A percentile compares a stretch with the other conserved stretches of the same genome.
phyloP scores from a whole-genome alignment of 1,139 yeast species.

The Casaregolazyma lundiana region DNA sequence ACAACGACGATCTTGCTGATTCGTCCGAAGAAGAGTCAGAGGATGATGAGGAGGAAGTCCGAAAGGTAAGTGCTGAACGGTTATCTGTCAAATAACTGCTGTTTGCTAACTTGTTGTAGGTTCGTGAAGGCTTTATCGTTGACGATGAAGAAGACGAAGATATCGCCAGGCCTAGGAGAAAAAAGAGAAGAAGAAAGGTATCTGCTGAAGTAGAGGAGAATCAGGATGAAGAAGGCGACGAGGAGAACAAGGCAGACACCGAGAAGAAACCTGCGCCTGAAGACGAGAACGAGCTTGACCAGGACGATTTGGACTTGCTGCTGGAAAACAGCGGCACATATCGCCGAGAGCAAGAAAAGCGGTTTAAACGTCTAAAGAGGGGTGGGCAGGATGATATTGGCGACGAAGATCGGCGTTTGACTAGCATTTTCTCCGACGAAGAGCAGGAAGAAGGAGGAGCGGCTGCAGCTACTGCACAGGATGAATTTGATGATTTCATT shows the following conservation, averaged over 20 bases:
- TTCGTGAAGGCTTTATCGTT: constrained; percentile 90
- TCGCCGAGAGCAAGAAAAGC: constrained; percentile 33
- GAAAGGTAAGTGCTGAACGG: constrained; percentile 25
- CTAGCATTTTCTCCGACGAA: constrained; percentile 83
- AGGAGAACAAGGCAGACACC: constrained; percentile 13
- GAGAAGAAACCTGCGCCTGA: constrained; percentile 17
- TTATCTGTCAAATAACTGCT: background rate
- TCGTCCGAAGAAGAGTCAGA: constrained; percentile 42
- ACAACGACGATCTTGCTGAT: constrained; percentile 19
- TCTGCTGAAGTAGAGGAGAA: constrained; percentile 8
- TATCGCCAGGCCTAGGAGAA: constrained; percentile 20
- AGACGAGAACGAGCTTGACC: constrained; percentile 69
- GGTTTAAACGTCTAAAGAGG: constrained; percentile 77
- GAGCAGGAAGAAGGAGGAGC: constrained; percentile 50
- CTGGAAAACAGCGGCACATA: constrained; percentile 83
- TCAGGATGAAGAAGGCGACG: constrained; percentile 15
- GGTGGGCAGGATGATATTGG: constrained; percentile 36
- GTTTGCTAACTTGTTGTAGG: constrained; percentile 31
- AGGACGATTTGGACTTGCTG: constrained; percentile 88
- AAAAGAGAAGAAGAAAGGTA: constrained; percentile 22
- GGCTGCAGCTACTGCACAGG: constrained; percentile 36
- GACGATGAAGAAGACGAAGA: constrained; percentile 60
- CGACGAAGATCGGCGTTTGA: constrained; percentile 43
- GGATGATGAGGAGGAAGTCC: constrained; percentile 42
- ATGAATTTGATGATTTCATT: constrained; percentile 93